These are phyloP conservation scores for Mycena galericulata DNA, from an alignment of 768 basidiomycete genomes.

Conservation along the genomic window DNA sequence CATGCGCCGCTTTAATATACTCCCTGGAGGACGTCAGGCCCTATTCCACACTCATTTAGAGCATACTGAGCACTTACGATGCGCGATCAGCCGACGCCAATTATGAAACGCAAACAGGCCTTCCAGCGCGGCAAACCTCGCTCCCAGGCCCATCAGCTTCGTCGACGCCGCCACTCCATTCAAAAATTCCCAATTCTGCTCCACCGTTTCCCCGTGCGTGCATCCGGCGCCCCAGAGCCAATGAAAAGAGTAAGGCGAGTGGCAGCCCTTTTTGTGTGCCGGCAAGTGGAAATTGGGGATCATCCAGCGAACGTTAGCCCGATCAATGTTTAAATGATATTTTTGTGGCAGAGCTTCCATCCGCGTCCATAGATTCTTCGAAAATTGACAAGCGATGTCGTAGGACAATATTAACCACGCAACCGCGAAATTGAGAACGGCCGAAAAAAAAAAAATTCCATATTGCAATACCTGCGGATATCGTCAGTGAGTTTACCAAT, in stretches of 20 bases:
- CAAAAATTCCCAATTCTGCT: neutral
- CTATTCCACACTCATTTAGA: too few species aligned
- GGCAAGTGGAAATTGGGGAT: neutral
- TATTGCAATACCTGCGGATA: neutral
- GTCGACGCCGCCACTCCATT: neutral
- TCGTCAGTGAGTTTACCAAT: too few species aligned
- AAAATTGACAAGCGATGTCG: conserved; percentile 11
- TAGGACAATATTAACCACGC: neutral
- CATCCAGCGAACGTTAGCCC: neutral
- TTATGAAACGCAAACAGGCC: neutral
- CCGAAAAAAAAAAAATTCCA: neutral
- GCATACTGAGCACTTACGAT: neutral
- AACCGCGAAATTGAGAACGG: neutral
- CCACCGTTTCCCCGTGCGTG: neutral
- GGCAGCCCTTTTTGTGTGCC: neutral
- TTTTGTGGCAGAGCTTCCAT: neutral
- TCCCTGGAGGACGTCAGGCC: neutral
- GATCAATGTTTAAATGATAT: neutral
- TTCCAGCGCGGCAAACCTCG: neutral
- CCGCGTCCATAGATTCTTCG: neutral
- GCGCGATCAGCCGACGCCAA: neutral
- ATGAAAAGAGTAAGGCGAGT: neutral
- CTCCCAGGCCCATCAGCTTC: neutral
- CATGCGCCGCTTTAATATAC: neutral
- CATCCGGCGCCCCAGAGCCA: conserved; percentile 2